Evolutionary conservation across 1,284 basidiomycete genomes (phyloP).

Genomic region (Pseudozyma flocculosa): DNA sequence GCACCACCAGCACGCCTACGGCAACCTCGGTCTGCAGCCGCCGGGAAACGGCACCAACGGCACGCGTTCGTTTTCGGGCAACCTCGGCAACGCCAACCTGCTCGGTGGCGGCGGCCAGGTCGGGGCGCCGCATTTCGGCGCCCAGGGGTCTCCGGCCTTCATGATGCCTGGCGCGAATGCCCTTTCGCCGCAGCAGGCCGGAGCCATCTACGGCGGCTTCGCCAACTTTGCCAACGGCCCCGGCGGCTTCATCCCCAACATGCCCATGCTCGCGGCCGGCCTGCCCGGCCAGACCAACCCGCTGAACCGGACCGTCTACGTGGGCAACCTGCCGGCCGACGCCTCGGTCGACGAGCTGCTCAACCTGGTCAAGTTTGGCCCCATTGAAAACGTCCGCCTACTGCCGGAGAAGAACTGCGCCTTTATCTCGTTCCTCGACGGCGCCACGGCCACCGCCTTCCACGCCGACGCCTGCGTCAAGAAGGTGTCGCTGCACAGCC

Average conservation of each 20-base stretch:
- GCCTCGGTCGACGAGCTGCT: constrained; percentile 96
- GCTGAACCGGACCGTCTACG: constrained; percentile 80
- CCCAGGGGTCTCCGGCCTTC: constrained; percentile 17
- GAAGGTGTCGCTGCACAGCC: constrained; percentile 51
- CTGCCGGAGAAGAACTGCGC: constrained; percentile 97
- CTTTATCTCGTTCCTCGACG: constrained; percentile 72
- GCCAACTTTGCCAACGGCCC: constrained; percentile 20
- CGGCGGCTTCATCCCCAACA: constrained; percentile 23
- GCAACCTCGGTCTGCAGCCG: constrained; percentile 19
- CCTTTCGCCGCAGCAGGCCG: constrained; percentile 8
- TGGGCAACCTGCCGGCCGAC: constrained; percentile 92
- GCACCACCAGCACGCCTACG: constrained; percentile 10
- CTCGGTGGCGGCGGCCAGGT: constrained; percentile 9
- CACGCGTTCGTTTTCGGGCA: constrained; percentile 37
- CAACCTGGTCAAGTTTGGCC: constrained; percentile 95
- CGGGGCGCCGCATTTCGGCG: constrained; percentile 10
- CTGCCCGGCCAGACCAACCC: constrained; percentile 31
- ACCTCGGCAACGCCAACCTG: constrained; percentile 22
- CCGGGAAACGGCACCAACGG: constrained; percentile 36
- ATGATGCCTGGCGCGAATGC: constrained; percentile 13
- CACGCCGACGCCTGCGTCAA: constrained; percentile 56
- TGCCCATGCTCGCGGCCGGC: constrained; percentile 2
- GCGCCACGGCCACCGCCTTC: constrained; percentile 51
- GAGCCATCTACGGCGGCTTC: constrained; percentile 24
- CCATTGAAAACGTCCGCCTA: constrained; percentile 89